Evolutionary conservation across 208 protist species (phyloP).

Genomic region (Acanthamoeba healyi): DNA sequence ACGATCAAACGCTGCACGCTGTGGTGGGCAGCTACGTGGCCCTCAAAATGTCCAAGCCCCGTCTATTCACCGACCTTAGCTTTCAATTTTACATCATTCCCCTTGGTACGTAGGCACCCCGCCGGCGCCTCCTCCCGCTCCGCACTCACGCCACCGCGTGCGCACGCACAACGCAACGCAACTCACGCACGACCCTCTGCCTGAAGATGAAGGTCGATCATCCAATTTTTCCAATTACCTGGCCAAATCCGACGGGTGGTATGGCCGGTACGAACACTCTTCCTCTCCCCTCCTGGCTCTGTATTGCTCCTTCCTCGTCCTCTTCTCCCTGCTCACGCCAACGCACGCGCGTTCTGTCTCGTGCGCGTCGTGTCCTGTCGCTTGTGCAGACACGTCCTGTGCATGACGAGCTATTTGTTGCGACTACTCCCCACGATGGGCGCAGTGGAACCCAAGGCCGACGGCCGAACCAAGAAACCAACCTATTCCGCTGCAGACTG

Average conservation of each 20-base stretch:
- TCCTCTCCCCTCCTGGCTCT: too few species aligned
- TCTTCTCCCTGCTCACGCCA: not conserved
- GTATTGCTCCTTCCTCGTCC: too few species aligned
- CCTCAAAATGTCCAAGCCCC: not conserved
- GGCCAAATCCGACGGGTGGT: conserved; percentile 10
- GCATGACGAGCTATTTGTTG: not conserved
- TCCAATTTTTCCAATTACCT: conserved; percentile 6
- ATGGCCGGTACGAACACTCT: not conserved
- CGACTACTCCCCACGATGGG: not conserved
- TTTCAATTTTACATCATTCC: conserved; percentile 60
- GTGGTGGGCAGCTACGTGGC: conserved; percentile 16
- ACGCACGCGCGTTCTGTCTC: too few species aligned
- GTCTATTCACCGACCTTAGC: not conserved
- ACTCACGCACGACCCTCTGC: not conserved
- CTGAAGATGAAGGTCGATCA: not conserved
- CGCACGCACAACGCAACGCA: not conserved
- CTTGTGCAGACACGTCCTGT: conserved; percentile 39
- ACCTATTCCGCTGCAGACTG: not conserved
- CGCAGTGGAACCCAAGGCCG: not conserved
- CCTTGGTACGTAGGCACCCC: not conserved
- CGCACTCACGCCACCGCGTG: not conserved
- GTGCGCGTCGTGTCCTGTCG: too few species aligned
- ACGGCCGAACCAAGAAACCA: not conserved
- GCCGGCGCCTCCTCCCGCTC: not conserved
- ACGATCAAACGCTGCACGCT: conserved; percentile 53